Conservation (phyloP, 2,329 filamentous ascomycete species). For the Phialophora expanda region DNA sequence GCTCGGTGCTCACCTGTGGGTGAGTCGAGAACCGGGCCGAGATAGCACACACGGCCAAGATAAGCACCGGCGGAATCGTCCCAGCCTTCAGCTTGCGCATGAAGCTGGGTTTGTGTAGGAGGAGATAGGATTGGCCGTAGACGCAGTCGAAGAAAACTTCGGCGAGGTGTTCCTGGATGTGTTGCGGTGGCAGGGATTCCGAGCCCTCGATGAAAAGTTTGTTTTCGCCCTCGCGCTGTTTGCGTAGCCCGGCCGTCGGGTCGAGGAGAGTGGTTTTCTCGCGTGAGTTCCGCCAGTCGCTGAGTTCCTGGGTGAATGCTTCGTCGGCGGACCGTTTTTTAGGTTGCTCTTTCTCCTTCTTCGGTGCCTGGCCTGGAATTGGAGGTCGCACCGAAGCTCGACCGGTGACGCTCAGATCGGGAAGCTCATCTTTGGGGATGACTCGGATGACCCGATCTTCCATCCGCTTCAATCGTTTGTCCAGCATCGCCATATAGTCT, state of each 20-base stretch:
- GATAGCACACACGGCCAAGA: slow-evolving; percentile 92
- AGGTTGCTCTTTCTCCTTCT: slow-evolving; percentile 49
- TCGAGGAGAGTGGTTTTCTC: slow-evolving; percentile 33
- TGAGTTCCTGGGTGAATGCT: slow-evolving; percentile 81
- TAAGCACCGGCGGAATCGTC: slow-evolving; percentile 83
- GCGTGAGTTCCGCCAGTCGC: slow-evolving; percentile 74
- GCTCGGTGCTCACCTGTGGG: slow-evolving; percentile 74
- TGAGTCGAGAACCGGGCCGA: slow-evolving; percentile 94
- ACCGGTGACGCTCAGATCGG: slow-evolving; percentile 69
- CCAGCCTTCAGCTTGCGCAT: slow-evolving; percentile 80
- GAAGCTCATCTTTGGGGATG: slow-evolving; percentile 83
- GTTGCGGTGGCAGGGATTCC: slow-evolving; percentile 79
- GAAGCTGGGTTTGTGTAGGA: slow-evolving; percentile 96
- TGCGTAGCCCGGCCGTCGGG: slow-evolving; percentile 59
- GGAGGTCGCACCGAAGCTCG: slow-evolving; percentile 85
- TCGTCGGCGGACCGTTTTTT: slow-evolving; percentile 88
- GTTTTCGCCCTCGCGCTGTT: slow-evolving; percentile 71
- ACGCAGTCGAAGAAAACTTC: slow-evolving; percentile 96
- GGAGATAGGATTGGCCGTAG: slow-evolving; percentile 91
- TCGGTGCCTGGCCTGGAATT: slow-evolving; percentile 62
- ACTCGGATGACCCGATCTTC: slow-evolving; percentile 97
- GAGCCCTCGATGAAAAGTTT: slow-evolving; percentile 80
- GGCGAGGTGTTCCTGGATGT: slow-evolving; percentile 89
- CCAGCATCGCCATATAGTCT: slow-evolving; percentile 99
- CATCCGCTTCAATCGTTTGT: slow-evolving; percentile 95